Evolutionary conservation across 2,329 filamentous ascomycete species (phyloP), one percentile per base, ranked within the genome.

Genomic region (Aspergillaceae sp.): DNA sequence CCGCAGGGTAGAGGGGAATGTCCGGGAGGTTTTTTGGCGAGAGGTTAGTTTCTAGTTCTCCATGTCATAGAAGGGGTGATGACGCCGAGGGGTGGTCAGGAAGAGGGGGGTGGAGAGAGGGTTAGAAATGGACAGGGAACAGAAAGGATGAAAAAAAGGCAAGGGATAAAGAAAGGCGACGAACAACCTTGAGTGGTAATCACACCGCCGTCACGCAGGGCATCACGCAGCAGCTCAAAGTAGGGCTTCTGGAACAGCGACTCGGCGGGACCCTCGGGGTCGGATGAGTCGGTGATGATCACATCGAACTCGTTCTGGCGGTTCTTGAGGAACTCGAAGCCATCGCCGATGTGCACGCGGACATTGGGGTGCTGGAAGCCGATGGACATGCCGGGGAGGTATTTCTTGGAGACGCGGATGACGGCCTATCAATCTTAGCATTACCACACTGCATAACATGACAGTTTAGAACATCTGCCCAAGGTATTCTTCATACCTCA

Each of bases 131-230:
- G 8, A 44, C 38, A 45, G 40, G 45, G 37, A 41, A 50, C 32
- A 51, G 42, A 50, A 32, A 45, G 32, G 28, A 30, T 1, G 34
- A 29, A 44, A 48, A 29, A 37, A 50, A 35, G 51, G 45, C 44
- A 46, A 53, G 46, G 53, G 51, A 48, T 49, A 43, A 38, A 47
- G 40, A 76, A 81, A 79, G 83, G 84, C 82, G 78, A 87, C 88
- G 80, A 89, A 94, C 88, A 94, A 98, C 92, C 92, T 96, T 98
- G 92, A 68, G 92, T 98, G 74, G 89, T 91, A 75, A 98, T 97
- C 67, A 98, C 89, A 76, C 92, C 92, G 73, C 90, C 91, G 64
- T 95, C 88, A 58, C 87, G 83, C 61, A 97, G 83, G 61, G 92
- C 92, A 64, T 84, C 96, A 81, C 94, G 85, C 73, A 94, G 74